These are phyloP conservation scores for Scorias spongiosa DNA, from an alignment of 2,329 filamentous ascomycete species.

Conservation along the genomic window DNA sequence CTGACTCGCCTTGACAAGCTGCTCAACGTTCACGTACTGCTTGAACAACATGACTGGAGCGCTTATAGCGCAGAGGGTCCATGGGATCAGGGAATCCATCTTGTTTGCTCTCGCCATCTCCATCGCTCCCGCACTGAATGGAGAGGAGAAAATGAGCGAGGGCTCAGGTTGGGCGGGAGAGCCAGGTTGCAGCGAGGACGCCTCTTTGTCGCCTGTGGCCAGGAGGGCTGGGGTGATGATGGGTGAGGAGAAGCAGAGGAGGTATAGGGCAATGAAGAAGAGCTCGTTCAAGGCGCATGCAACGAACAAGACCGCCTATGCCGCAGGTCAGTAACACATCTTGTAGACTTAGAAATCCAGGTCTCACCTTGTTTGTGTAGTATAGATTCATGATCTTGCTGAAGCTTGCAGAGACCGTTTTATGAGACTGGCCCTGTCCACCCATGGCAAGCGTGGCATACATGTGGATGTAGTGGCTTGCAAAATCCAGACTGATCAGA, in stretches of 20 bases:
- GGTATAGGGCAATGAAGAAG: slow-evolving; percentile 96
- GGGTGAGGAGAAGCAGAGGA: slow-evolving; percentile 90
- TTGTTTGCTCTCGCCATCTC: slow-evolving; percentile 89
- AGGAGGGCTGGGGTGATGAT: slow-evolving; percentile 74
- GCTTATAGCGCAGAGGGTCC: slow-evolving; percentile 67
- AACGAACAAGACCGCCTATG: slow-evolving; percentile 72
- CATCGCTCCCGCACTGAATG: slow-evolving; percentile 82
- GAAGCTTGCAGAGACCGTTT: slow-evolving; percentile 76
- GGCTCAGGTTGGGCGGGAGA: slow-evolving; percentile 55
- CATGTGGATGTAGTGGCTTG: slow-evolving; percentile 99
- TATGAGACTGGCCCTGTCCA: slow-evolving; percentile 67
- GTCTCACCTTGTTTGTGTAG: slow-evolving; percentile 84
- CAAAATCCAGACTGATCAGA: slow-evolving; percentile 79
- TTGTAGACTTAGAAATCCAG: slow-evolving; percentile 1
- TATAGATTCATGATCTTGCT: slow-evolving; percentile 88
- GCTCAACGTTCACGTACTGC: slow-evolving; percentile 86
- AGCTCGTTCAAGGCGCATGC: slow-evolving; percentile 85
- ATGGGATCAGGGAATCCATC: slow-evolving; percentile 45
- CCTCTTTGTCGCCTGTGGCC: slow-evolving; percentile 30
- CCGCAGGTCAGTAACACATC: slow-evolving; percentile 4
- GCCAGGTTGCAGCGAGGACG: slow-evolving; percentile 43
- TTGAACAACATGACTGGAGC: slow-evolving; percentile 81
- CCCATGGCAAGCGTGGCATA: slow-evolving; percentile 86
- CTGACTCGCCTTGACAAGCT: slow-evolving; percentile 81
- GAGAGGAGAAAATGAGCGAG: slow-evolving; percentile 66